Conservation (phyloP, 345 rosid genomes). For the Melaleuca quinquenervia region DNA sequence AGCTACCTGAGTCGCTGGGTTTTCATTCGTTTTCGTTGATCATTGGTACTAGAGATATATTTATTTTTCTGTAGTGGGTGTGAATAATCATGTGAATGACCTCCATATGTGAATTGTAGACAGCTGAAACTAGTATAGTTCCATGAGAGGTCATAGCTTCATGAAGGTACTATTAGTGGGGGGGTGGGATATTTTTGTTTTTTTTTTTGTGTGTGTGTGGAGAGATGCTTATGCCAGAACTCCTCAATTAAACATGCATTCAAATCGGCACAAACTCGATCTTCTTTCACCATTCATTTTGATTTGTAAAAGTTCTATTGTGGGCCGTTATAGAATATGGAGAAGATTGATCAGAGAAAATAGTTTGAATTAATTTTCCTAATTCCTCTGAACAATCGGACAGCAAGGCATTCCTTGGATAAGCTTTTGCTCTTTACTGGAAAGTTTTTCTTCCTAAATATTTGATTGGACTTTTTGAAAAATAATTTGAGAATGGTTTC, state of each 20-base stretch:
- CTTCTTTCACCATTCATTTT: background rate
- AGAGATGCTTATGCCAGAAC: background rate
- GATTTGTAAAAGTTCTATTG: background rate
- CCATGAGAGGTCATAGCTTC: background rate
- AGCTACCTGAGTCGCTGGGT: background rate
- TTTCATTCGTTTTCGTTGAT: background rate
- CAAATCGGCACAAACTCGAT: background rate
- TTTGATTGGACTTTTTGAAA: background rate
- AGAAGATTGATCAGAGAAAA: background rate
- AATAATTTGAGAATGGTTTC: background rate
- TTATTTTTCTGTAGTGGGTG: background rate
- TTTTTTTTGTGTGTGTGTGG: too few relatives aligned
- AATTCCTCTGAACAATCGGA: background rate
- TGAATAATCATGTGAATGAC: background rate
- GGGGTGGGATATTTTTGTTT: too few relatives aligned
- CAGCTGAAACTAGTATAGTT: background rate
- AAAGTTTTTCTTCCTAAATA: background rate
- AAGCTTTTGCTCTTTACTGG: background rate
- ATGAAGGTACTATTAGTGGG: background rate
- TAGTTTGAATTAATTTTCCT: background rate
- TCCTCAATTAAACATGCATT: background rate
- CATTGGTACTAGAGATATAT: background rate
- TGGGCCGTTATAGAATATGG: background rate
- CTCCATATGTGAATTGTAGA: background rate
- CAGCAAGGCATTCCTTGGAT: background rate